Percentiles rank a stretch among this genome's conserved stretches.
Evolutionary conservation across 116 monocot genomes (phyloP).

Genomic region (Dioscorea cayenensis): DNA sequence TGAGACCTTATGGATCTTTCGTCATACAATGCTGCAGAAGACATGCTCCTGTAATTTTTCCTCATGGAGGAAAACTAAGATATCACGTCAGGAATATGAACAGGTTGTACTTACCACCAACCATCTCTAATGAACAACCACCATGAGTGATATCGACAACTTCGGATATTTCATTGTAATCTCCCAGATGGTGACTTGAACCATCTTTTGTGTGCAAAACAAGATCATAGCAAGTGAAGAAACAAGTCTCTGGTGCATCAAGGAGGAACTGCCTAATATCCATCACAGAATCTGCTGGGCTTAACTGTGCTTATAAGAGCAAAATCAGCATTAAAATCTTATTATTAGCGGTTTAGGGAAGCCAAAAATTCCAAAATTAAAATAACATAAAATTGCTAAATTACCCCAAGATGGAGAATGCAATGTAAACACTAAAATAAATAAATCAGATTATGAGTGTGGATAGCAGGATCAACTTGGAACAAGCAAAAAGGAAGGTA

Average conservation of each 20-base stretch:
- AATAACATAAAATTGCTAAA: neutral
- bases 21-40: slow-evolving; percentile 84
- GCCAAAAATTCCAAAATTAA: neutral
- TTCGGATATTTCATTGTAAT: slow-evolving; percentile 98
- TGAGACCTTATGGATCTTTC: slow-evolving; percentile 97
- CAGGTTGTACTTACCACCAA: slow-evolving; percentile 41
- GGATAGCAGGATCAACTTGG: too few species aligned
- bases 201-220: slow-evolving; percentile 86
- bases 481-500: too few species aligned
- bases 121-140: slow-evolving; percentile 85
- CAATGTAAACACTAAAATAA: neutral
- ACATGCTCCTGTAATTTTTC: slow-evolving; percentile 5
- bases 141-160: slow-evolving; percentile 88
- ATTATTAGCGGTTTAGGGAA: neutral
- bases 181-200: slow-evolving; percentile 64
- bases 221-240: slow-evolving; percentile 94
- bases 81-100: neutral
- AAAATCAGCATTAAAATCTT: neutral
- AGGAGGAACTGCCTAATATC: slow-evolving; percentile 96
- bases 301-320: slow-evolving; percentile 39
- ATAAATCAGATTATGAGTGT: neutral
- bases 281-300: slow-evolving; percentile 92
- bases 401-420: neutral
- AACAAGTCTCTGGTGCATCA: slow-evolving; percentile 99
- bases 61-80: neutral